Conservation (phyloP, 805 yeast genomes). For the Myxozyma nipponensis region DNA sequence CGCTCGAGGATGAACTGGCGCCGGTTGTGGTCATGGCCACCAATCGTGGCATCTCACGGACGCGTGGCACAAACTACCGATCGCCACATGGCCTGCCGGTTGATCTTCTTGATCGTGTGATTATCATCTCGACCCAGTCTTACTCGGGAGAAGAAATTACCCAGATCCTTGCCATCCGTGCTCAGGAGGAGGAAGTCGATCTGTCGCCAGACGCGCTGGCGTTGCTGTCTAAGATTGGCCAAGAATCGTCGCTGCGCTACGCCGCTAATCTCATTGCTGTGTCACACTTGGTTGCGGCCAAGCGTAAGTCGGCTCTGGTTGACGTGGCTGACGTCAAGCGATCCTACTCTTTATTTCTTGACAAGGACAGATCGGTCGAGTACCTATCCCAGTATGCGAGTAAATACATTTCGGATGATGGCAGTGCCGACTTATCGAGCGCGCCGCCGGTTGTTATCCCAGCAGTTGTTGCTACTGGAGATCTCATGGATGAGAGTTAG, state of each 20-base stretch:
- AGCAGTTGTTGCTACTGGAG: neutral
- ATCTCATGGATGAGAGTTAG: neutral
- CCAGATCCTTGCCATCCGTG: conserved; percentile 76
- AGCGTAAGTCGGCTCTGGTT: conserved; percentile 62
- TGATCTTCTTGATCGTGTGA: conserved; percentile 84
- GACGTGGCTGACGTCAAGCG: conserved; percentile 83
- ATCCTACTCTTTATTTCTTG: conserved; percentile 63
- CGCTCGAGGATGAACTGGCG: conserved; percentile 77
- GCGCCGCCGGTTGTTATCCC: neutral
- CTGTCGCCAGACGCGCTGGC: conserved; percentile 67
- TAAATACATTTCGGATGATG: conserved; percentile 75
- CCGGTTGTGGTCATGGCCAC: conserved; percentile 96
- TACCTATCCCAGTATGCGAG: conserved; percentile 64
- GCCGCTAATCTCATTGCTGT: conserved; percentile 86
- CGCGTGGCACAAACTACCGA: conserved; percentile 81
- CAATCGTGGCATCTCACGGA: conserved; percentile 87
- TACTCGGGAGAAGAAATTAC: conserved; percentile 78
- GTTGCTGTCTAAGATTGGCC: conserved; percentile 67
- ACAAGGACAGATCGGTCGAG: conserved; percentile 83
- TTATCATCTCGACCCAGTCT: conserved; percentile 90
- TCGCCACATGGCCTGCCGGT: conserved; percentile 98
- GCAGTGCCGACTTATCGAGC: conserved; percentile 35
- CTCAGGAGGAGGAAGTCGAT: conserved; percentile 69
- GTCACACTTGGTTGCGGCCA: conserved; percentile 70
- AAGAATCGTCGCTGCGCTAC: conserved; percentile 79